Base-by-base conservation (phyloP, 163 green algal genomes). In the Volvox carteri region DNA sequence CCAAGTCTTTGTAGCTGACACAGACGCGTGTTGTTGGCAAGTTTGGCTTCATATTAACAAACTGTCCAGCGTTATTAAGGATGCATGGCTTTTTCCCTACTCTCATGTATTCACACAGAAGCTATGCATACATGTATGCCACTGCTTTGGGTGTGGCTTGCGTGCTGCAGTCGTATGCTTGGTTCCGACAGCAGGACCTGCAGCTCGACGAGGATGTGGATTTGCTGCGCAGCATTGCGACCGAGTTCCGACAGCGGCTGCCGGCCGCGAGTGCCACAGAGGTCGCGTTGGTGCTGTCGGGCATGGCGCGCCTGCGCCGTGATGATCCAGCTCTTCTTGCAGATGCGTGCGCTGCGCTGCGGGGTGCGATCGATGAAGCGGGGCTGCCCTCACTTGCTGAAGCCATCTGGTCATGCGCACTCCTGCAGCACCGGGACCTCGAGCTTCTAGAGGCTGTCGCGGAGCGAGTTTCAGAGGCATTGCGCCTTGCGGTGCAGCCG, bases 131-230 rank as follows among this genome's bases (percentile, higher is more conserved):
- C n/a, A n/a, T n/a, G n/a, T n/a, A n/a, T 60, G 50, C 54, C 28
- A 23, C 54, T 23, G 54, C 54, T 23, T 65, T 23, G 54, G 54
- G 3, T 65, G 54, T 8, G 28, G 50, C 50, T 60, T 60, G 50
- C 28, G 54, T 23, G 28, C 48, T 70, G 21, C 81, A 87, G 81
- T 73, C 65, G 1, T 80, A 80, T 33, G 81, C 81, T 11, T 80
- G 48, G 65, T 87, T 80, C 35, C 46, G 81, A 65, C 81, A 79
- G 65, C 65, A 56, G 1, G 81, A 87, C 8, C 81, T 46, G 46
- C 65, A 87, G 33, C 67, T 87, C 16, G 81, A 87, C 46, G 81
- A 87, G 8, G 81, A 87, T 14, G 46, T 72, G 46, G 81, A 87
- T 46, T 50, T 87, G 33, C 11, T 87, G 46, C 48, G 48, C 23